A percentile compares a stretch with the other conserved stretches of the same genome.
Conservation (phyloP, 2,329 filamentous ascomycete genomes). For the Aspergillus fructus region DNA sequence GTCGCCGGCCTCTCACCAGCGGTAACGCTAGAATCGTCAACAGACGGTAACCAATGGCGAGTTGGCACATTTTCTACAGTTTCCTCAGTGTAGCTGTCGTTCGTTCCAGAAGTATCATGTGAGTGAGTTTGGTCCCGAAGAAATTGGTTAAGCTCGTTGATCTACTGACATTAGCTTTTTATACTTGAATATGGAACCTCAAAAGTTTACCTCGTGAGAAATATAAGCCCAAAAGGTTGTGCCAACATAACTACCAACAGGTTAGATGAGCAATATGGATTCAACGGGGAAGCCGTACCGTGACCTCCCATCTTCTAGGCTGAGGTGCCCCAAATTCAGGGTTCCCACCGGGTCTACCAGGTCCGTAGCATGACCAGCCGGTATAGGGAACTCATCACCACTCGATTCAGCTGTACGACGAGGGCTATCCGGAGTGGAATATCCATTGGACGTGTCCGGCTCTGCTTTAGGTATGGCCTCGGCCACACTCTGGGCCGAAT, state of each 20-base stretch:
- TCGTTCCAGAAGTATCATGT: constrained; percentile 24
- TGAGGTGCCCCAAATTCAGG: constrained; percentile 43
- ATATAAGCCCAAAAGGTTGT: constrained; percentile 49
- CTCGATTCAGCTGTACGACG: constrained; percentile 34
- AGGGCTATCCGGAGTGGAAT: constrained; percentile 32
- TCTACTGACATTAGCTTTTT: constrained; percentile 28
- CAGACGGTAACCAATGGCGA: constrained; percentile 22
- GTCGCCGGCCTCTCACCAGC: constrained; percentile 18
- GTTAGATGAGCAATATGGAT: neutral
- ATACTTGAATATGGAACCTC: neutral
- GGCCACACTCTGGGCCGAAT: constrained; percentile 17
- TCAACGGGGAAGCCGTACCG: constrained; percentile 34
- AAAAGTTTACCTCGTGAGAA: constrained; percentile 38
- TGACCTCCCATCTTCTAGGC: constrained; percentile 44
- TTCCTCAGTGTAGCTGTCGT: constrained; percentile 26
- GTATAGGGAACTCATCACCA: constrained; percentile 44
- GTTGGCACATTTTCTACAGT: constrained; percentile 12
- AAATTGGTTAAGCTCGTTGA: constrained; percentile 45
- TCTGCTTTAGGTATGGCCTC: constrained; percentile 21
- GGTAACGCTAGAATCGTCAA: constrained; percentile 14
- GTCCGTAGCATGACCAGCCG: constrained; percentile 41
- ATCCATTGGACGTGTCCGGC: constrained; percentile 16
- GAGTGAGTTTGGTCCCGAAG: constrained; percentile 43
- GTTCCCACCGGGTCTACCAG: constrained; percentile 44
- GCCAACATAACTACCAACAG: constrained; percentile 40